Conservation (phyloP, 164 flowering plant species). For the Aristolochia contorta region DNA sequence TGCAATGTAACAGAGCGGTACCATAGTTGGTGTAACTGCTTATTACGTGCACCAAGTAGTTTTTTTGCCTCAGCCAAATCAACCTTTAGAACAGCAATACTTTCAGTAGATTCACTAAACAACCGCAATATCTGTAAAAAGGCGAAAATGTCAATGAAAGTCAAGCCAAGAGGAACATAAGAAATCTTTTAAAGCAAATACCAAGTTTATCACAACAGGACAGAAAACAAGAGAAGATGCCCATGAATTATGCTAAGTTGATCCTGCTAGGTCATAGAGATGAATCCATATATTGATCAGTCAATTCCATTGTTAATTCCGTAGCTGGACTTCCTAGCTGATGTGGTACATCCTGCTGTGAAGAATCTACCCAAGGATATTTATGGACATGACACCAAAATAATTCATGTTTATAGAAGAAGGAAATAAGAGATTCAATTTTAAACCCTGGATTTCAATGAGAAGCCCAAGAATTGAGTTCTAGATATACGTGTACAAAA, state of each 20-base stretch:
- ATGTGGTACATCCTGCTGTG: too few relatives aligned
- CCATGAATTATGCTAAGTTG: neutral
- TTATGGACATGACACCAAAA: too few relatives aligned
- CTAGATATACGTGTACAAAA: too few relatives aligned
- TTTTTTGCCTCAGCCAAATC: slow-evolving; percentile 93
- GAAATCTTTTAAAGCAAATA: neutral
- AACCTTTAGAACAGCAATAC: slow-evolving; percentile 55
- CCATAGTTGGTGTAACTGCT: slow-evolving; percentile 95
- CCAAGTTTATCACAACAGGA: neutral
- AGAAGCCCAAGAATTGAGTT: too few relatives aligned
- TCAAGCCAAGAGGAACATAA: neutral
- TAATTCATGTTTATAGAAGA: too few relatives aligned
- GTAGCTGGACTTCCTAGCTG: too few relatives aligned
- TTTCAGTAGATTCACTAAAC: slow-evolving; percentile 90
- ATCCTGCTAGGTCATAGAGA: neutral
- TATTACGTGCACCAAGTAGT: slow-evolving; percentile 77
- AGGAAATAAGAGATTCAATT: too few relatives aligned
- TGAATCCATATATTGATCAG: neutral
- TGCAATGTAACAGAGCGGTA: slow-evolving; percentile 94
- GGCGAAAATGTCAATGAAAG: neutral
- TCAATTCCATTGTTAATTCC: too few relatives aligned
- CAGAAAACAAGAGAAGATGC: neutral
- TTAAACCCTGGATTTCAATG: too few relatives aligned
- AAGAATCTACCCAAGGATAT: too few relatives aligned
- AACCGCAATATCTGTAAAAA: slow-evolving; percentile 73